phyloP scores from a whole-genome alignment of 1,284 basidiomycete species.

The Cryptococcus hybrid region DNA sequence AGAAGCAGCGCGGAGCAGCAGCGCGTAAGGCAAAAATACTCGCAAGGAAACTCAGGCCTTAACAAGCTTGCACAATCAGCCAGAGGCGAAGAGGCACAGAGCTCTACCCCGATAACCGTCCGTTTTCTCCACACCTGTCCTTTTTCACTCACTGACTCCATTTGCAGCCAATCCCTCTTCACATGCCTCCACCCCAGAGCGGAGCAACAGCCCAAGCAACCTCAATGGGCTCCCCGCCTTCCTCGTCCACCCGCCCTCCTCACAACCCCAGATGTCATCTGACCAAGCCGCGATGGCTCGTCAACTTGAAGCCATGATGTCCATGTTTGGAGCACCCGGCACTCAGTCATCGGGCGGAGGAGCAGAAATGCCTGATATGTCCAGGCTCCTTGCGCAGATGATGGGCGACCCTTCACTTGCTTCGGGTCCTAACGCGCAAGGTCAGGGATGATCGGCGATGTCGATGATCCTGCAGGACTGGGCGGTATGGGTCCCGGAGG shows the following conservation, averaged over 20 bases:
- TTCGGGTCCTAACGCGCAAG: slow-evolving; percentile 2
- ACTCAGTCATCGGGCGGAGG: slow-evolving; percentile 8
- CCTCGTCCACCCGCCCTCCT: slow-evolving; percentile 1
- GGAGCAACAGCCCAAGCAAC: not conserved
- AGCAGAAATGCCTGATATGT: slow-evolving; percentile 30
- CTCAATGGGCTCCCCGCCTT: slow-evolving; percentile 23
- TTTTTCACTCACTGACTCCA: not conserved
- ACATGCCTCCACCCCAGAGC: not conserved
- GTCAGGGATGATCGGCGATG: slow-evolving; percentile 28
- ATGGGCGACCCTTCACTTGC: slow-evolving; percentile 15
- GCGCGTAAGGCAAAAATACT: slow-evolving; percentile 50
- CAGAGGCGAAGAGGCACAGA: slow-evolving; percentile 42
- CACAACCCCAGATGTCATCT: slow-evolving; percentile 7
- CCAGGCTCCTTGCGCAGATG: slow-evolving; percentile 30
- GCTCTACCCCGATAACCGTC: slow-evolving; percentile 40
- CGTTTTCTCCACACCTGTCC: slow-evolving; percentile 1
- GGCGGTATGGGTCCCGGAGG: slow-evolving; percentile 20
- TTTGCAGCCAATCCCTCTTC: slow-evolving; percentile 1
- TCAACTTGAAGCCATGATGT: slow-evolving; percentile 41
- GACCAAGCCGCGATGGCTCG: slow-evolving; percentile 34
- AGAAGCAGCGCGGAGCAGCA: slow-evolving; percentile 25
- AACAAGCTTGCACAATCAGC: slow-evolving; percentile 47
- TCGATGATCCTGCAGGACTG: slow-evolving; percentile 36
- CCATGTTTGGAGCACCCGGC: slow-evolving; percentile 34
- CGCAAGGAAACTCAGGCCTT: slow-evolving; percentile 44